Evolutionary conservation across 768 basidiomycete species (phyloP), one percentile per base, ranked within the genome.

Genomic region (Paxillus ammoniavirescens): DNA sequence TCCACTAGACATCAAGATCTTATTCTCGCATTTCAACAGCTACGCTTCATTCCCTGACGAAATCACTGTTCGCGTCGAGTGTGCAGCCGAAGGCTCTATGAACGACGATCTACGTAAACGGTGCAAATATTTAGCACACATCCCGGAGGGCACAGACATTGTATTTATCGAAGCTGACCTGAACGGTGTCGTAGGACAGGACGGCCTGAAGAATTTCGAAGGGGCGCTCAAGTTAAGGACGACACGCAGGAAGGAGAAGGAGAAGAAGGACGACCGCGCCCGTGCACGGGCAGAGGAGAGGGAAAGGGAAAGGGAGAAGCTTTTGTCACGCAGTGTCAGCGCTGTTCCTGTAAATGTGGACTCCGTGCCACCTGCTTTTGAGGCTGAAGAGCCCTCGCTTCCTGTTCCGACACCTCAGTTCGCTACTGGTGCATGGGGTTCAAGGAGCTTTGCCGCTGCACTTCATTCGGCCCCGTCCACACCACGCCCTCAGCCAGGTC

Each of bases 61-160:
- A 14, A 89, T 99, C 59, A 78, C 80, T 5, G 79, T 97, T 31
- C 80, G 82, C n/a, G 86, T 97, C 28, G 91, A 93, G 61, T 84
- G 84, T 13, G 76, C 81, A 21, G 77, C 82, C 2, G 87, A 91
- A 66, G 82, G 89, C 42, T 82, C 88, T 0, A 87, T 99, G 59
- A 91, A 96, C 68, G 94, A 95, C 55, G 94, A 97, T 55, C 76
- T 99, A 26, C 86, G 95, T 45, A 91, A 93, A 71, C 86, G 95
- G 31, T 98, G 93, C 77, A 96, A 95, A 67, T 98, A 98, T 69
- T 86, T 99, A 56, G 84, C 84, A 4, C 95, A 98, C 70, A 78
- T 98, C 61, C 91, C 95, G 1, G 87, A 92, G 53, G 87, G 91
- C 42, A 87, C 92, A 36, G 95, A 98, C 63, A 92, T 98, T 42